Percentiles rank a stretch among this genome's conserved stretches.
phyloP scores from a whole-genome alignment of 2,329 filamentous ascomycete species.

The Cladosporium colombiae region DNA sequence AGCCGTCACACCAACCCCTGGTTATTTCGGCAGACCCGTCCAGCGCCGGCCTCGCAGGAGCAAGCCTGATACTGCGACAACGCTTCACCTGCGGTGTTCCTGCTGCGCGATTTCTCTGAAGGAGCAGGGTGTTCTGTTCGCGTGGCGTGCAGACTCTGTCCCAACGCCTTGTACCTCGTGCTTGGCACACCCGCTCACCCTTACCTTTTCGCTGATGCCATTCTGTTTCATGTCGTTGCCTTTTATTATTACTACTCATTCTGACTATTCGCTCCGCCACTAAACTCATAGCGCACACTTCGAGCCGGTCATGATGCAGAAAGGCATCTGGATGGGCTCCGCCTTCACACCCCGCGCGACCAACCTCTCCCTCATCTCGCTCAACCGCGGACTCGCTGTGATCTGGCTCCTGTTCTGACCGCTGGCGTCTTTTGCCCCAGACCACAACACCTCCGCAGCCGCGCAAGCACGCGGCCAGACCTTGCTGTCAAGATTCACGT shows the following conservation, averaged over 20 bases:
- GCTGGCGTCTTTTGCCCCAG: slow-evolving; percentile 63
- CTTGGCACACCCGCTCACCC: slow-evolving; percentile 15
- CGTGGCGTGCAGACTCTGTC: slow-evolving; percentile 1
- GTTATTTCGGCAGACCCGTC: too few species aligned
- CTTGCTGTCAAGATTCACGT: slow-evolving; percentile 71
- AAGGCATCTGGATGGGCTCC: slow-evolving; percentile 70
- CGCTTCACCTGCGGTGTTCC: too few species aligned
- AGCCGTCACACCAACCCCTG: too few species aligned
- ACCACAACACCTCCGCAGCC: slow-evolving; percentile 79
- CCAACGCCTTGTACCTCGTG: slow-evolving; percentile 1
- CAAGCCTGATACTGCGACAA: too few species aligned
- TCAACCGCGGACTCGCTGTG: slow-evolving; percentile 67
- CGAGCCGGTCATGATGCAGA: slow-evolving; percentile 64
- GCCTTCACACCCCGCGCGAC: slow-evolving; percentile 66
- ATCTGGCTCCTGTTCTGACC: slow-evolving; percentile 72
- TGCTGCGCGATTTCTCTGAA: slow-evolving; percentile 13
- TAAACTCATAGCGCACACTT: slow-evolving; percentile 41
- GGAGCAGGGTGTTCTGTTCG: not conserved
- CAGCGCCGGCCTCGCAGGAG: too few species aligned
- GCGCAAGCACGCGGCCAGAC: slow-evolving; percentile 77
- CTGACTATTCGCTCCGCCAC: not conserved
- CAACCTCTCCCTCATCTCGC: slow-evolving; percentile 75
- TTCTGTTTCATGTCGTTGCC: not conserved
- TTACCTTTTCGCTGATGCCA: not conserved
- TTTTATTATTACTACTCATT: not conserved